phyloP scores from a whole-genome alignment of 441 rosid species.

The Eutrema salsugineum region DNA sequence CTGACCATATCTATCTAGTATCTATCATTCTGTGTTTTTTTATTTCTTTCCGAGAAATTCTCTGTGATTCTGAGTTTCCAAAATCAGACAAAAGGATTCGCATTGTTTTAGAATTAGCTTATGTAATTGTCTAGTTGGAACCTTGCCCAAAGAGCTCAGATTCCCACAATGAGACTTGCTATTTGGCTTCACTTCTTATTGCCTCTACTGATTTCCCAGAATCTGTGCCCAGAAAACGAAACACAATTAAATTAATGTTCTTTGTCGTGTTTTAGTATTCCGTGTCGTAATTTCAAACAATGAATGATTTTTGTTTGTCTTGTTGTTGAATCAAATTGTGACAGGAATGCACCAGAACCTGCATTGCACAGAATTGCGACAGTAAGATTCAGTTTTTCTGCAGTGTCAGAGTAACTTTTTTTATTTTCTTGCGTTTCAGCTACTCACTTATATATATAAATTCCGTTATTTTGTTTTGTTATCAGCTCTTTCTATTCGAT shows the following conservation, averaged over 20 bases:
- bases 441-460: background rate
- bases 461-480: background rate
- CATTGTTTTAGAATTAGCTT: background rate
- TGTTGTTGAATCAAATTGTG: constrained; percentile 9
- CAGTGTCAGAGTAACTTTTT: background rate
- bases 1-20: no score
- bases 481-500: constrained; percentile 56
- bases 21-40: background rate
- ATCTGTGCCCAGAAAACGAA: no score
- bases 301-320: background rate
- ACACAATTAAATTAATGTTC: background rate
- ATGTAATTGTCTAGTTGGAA: background rate
- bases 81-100: background rate
- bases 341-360: constrained; percentile 64
- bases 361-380: constrained; percentile 70
- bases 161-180: background rate
- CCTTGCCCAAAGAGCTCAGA: background rate
- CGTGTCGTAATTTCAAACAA: no score
- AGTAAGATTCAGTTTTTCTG: constrained; percentile 34
- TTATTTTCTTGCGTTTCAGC: background rate
- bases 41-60: background rate
- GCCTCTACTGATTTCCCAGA: no score
- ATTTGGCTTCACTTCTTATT: background rate
- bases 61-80: background rate
- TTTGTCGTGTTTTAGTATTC: background rate